Base-by-base conservation (phyloP, 148 eudicot genomes). In the Rhododendron kiyosumense region DNA sequence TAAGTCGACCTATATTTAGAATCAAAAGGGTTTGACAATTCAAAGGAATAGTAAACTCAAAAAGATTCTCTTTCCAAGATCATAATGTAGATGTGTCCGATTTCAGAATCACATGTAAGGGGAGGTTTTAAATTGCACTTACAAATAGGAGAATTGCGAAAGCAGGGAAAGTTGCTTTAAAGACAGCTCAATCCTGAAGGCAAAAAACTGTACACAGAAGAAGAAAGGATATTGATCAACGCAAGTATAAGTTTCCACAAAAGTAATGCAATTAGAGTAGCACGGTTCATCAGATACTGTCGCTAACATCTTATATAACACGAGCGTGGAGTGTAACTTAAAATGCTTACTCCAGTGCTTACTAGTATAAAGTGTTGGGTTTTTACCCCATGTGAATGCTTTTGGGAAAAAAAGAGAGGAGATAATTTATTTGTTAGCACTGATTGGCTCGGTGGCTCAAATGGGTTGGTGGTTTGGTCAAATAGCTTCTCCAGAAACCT, bases 101-200 rank as follows among this genome's bases (percentile, higher is more conserved):
- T 74, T 38, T 46, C 46, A 81, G 43, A 61, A 38, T 20, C 74
- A 59, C 20, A 82, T 3, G 9, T 28, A 45, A 41, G 8, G 34
- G 77, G 65, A 83, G 0, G 15, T 8, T 45, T 20, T 24, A 63
- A 32, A 34, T 20, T 34, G 81, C 78, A 90, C 91, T 81, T 86
- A 91, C 93, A 90, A 67, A 36, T 57, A 43, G 92, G 92, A 38
- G 85, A 49, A 45, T 85, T 89, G 13, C 89, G 88, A 78, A 12
- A 3, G 87, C 93, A 91, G 0, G 92, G 89, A 51, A 87, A 91
- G 83, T 87, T 87, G 41, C 87, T 65, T 71, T 91, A 91, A 48
- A 91, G 89, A 81, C 93, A 91, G 54, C 85, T 86, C 85, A 86
- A 78, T 84, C 92, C 90, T 12, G 88, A 85, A 34, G 91, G 90